Base-by-base conservation (phyloP, 352 stramenopile genomes). In the Phytophthora idaei region DNA sequence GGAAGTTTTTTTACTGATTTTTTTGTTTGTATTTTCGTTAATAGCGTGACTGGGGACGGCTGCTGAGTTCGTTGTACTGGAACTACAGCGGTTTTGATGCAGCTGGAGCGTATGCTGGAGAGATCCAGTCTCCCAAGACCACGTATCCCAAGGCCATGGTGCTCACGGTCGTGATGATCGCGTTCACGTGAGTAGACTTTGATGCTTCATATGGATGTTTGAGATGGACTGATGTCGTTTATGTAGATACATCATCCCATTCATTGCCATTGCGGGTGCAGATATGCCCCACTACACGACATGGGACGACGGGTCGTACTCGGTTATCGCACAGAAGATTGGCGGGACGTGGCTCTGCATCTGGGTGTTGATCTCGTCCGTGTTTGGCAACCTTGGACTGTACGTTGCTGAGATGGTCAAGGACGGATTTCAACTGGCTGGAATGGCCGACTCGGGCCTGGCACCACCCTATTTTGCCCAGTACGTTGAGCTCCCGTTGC, bases 321-420 rank as follows among this genome's bases (percentile, higher is more conserved):
- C 85, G 9, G 61, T 87, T 21, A 93, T 94, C 61, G 86, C 81
- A 1, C 67, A 93, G 51, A 73, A 71, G 3, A 78, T 92, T 50
- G 81, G 75, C 28, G 84, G 85, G 15, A 78, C 74, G 37, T 90
- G 81, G 80, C 79, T 94, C n/a, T 85, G 79, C 17, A 62, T 90
- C 4, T 93, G 85, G 85, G 68, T 96, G 27, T 48, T 96, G 14
- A 74, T 94, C 17, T 90, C 78, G 17, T 87, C 82, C 10, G 75
- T 95, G 28, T 85, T 92, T 50, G 85, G 85, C 0, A 95, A 95
- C 52, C 69, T 92, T 27, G 87, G 87, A 15, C 76, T 95, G 15
- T 94, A 94, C 67, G 80, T 92, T 14, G 87, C 87, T 36, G 83
- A 95, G 51, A 92, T 95, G 77, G 80, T 84, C 41, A 92, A 95